Percentiles rank a stretch among this genome's conserved stretches.
phyloP scores from a whole-genome alignment of 1,139 yeast genomes.

The Hansenula anomala region DNA sequence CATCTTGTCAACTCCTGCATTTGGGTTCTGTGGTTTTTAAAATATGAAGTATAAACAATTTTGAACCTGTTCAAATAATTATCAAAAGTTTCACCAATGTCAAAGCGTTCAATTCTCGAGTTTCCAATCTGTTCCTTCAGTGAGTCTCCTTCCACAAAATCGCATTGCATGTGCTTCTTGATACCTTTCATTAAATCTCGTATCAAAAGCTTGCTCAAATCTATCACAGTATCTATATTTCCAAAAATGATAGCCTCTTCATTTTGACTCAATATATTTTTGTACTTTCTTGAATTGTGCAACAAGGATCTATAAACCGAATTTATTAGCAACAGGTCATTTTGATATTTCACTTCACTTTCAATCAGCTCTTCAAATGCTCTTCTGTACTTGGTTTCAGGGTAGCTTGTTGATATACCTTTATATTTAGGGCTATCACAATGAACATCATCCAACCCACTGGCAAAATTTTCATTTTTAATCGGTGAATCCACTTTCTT shows the following conservation, averaged over 20 bases:
- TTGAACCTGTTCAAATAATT: conserved; percentile 21
- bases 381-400: conserved; percentile 15
- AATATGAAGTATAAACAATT: conserved; percentile 16
- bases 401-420: conserved; percentile 5
- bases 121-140: conserved; percentile 8
- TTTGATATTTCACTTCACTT: conserved; percentile 24
- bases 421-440: conserved; percentile 14
- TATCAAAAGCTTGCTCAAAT: conserved; percentile 25
- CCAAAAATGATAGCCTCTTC: conserved; percentile 31
- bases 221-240: conserved; percentile 29
- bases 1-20: conserved; percentile 9
- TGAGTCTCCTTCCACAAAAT: conserved; percentile 9
- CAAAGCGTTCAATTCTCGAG: conserved; percentile 12
- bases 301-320: conserved; percentile 25
- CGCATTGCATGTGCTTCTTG: conserved; percentile 2
- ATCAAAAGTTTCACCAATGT: conserved; percentile 25
- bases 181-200: conserved; percentile 15
- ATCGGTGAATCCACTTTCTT: conserved; percentile 28
- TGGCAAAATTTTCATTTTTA: conserved; percentile 5
- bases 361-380: conserved; percentile 21
- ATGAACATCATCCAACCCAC: conserved; percentile 4
- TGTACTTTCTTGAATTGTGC: conserved; percentile 20
- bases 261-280: conserved; percentile 19
- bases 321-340: conserved; percentile 21
- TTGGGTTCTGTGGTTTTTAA: conserved; percentile 12